A percentile compares a stretch with the other conserved stretches of the same genome.
phyloP scores from a whole-genome alignment of 805 yeast genomes.

The Schizosaccharomyces octosporus region DNA sequence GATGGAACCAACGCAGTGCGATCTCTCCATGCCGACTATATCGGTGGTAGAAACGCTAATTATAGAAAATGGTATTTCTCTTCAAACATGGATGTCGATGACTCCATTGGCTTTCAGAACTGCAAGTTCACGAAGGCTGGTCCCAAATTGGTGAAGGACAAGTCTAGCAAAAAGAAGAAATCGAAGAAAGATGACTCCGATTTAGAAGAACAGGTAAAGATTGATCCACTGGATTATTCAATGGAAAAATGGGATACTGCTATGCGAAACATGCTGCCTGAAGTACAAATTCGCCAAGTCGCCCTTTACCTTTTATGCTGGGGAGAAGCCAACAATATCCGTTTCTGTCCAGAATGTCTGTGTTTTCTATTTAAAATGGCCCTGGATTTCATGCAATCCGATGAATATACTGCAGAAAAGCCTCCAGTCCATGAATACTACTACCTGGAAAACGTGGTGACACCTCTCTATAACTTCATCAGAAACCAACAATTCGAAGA shows the following conservation, averaged over 20 bases:
- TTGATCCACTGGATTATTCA: conserved; percentile 40
- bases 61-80: conserved; percentile 83
- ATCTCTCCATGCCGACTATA: conserved; percentile 67
- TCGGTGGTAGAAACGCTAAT: conserved; percentile 74
- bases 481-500: conserved; percentile 43
- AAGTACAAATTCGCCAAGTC: conserved; percentile 38
- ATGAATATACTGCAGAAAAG: conserved; percentile 37
- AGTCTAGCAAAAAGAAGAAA: not conserved
- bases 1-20: conserved; percentile 42
- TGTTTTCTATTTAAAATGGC: conserved; percentile 93
- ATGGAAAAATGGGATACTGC: conserved; percentile 55
- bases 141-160: conserved; percentile 17
- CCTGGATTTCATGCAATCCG: conserved; percentile 64
- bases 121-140: conserved; percentile 26
- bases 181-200: conserved; percentile 17
- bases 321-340: conserved; percentile 69
- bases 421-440: conserved; percentile 30
- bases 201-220: not conserved
- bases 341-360: conserved; percentile 72
- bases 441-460: conserved; percentile 70
- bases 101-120: conserved; percentile 31
- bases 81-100: conserved; percentile 56
- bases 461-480: conserved; percentile 57
- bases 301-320: conserved; percentile 39
- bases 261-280: conserved; percentile 29